Conservation (phyloP, 78 protist species). For the Emiliania huxleyi region DNA sequence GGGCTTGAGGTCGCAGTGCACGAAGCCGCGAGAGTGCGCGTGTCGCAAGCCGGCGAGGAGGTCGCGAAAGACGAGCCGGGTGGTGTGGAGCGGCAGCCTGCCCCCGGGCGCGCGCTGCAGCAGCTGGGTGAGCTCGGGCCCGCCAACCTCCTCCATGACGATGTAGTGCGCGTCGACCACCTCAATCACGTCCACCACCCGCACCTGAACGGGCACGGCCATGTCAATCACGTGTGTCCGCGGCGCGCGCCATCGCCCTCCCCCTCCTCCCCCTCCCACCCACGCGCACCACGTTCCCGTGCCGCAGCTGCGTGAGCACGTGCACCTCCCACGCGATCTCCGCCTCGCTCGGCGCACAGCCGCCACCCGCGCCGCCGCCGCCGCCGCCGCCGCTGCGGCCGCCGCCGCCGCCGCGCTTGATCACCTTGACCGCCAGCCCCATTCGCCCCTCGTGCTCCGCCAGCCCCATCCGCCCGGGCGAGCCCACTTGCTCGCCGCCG, state of each 20-base stretch:
- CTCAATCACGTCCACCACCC: constrained; percentile 1
- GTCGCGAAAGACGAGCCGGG: neutral
- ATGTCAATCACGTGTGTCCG: too few species aligned
- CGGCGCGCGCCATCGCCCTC: too few species aligned
- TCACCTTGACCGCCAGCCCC: neutral
- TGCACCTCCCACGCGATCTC: neutral
- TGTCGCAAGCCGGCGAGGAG: neutral
- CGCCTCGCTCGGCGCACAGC: neutral
- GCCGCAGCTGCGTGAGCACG: neutral
- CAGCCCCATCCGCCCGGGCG: neutral
- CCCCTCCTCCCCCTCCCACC: too few species aligned
- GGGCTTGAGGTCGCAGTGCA: constrained; percentile 16
- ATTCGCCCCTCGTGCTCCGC: neutral
- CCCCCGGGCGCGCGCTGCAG: neutral
- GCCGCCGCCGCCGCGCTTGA: neutral
- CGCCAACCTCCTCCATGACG: neutral
- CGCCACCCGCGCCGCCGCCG: neutral
- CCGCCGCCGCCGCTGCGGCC: neutral
- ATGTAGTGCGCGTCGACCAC: constrained; percentile 16
- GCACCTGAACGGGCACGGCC: neutral
- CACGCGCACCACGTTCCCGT: neutral
- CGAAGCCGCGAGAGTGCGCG: neutral
- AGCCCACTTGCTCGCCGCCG: neutral
- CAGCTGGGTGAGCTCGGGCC: neutral
- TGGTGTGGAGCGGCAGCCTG: neutral